These are phyloP conservation scores for Malassezia equina DNA, from an alignment of 1,284 basidiomycete species.

Conservation along the genomic window DNA sequence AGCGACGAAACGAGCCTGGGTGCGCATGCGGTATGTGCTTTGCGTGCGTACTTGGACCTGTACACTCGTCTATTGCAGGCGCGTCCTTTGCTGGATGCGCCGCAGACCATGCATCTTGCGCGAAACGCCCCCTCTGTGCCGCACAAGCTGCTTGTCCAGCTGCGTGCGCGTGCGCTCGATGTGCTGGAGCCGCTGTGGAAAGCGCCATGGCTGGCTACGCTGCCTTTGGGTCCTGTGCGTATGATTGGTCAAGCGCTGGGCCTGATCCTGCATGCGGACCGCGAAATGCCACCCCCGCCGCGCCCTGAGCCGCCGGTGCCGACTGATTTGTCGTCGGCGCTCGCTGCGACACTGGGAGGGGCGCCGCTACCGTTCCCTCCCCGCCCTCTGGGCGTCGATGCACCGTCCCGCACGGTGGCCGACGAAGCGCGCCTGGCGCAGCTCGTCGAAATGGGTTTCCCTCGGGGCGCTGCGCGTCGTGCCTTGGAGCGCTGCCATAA, in stretches of 20 bases:
- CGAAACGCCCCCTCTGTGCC: slow-evolving; percentile 48
- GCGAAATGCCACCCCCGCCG: slow-evolving; percentile 19
- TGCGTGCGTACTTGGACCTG: slow-evolving; percentile 71
- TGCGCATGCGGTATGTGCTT: slow-evolving; percentile 64
- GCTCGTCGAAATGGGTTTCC: slow-evolving; percentile 93
- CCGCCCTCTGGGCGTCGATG: background rate
- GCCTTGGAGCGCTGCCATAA: slow-evolving; percentile 76
- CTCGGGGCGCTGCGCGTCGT: slow-evolving; percentile 67
- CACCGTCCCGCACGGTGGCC: slow-evolving; percentile 5
- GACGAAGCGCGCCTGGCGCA: slow-evolving; percentile 58
- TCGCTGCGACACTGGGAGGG: slow-evolving; percentile 13
- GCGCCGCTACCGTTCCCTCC: slow-evolving; percentile 8
- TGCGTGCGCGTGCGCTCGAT: slow-evolving; percentile 65
- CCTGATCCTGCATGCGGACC: slow-evolving; percentile 70
- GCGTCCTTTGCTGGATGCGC: slow-evolving; percentile 65
- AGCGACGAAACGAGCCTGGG: background rate
- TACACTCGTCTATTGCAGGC: slow-evolving; percentile 68
- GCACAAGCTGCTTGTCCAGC: slow-evolving; percentile 69
- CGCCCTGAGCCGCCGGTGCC: background rate
- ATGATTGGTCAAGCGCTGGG: slow-evolving; percentile 66
- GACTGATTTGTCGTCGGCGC: slow-evolving; percentile 13
- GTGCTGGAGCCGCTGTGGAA: slow-evolving; percentile 66
- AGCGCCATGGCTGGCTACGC: slow-evolving; percentile 67
- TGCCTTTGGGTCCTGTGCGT: slow-evolving; percentile 55
- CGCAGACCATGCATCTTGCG: slow-evolving; percentile 63